phyloP scores from a whole-genome alignment of 108 stramenopile genomes.

The Pinguiococcus pyrenoidosus region DNA sequence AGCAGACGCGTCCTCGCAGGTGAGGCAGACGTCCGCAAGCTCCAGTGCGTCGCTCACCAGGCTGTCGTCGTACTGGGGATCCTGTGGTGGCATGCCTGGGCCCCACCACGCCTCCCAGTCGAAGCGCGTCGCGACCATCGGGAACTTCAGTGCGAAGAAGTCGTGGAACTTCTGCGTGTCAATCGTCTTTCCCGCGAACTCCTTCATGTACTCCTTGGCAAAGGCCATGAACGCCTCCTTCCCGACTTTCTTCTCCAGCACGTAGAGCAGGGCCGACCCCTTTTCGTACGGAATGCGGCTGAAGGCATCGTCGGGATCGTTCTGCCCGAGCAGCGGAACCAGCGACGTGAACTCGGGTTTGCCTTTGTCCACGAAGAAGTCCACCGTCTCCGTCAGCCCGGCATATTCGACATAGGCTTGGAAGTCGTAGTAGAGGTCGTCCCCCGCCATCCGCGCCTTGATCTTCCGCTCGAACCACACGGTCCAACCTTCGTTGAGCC shows the following conservation, averaged over 20 bases:
- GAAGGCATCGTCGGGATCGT: conserved; percentile 93
- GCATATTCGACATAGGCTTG: conserved; percentile 12
- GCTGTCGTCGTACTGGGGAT: conserved; percentile 54
- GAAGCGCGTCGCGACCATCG: conserved; percentile 24
- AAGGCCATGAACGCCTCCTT: conserved; percentile 56
- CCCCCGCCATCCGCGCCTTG: conserved; percentile 22
- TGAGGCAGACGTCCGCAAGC: conserved; percentile 57
- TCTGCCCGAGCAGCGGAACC: conserved; percentile 59
- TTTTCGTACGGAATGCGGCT: conserved; percentile 59
- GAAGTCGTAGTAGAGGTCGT: conserved; percentile 17
- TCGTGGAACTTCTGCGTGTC: conserved; percentile 58
- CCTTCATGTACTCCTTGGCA: conserved; percentile 64
- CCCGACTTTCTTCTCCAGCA: conserved; percentile 70
- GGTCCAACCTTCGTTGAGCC: conserved; percentile 99
- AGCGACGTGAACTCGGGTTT: conserved; percentile 46
- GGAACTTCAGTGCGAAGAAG: conserved; percentile 56
- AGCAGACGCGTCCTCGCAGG: conserved; percentile 12
- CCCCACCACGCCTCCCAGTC: conserved; percentile 71
- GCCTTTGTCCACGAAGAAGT: conserved; percentile 36
- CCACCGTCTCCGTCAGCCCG: conserved; percentile 17
- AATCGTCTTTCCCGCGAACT: conserved; percentile 56
- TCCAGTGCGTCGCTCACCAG: conserved; percentile 49
- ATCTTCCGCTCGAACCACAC: conserved; percentile 92
- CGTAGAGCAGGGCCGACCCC: conserved; percentile 55
- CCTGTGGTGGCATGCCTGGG: conserved; percentile 62